Base-by-base conservation (phyloP, 106 monocot species). In the Posidonia australis region DNA sequence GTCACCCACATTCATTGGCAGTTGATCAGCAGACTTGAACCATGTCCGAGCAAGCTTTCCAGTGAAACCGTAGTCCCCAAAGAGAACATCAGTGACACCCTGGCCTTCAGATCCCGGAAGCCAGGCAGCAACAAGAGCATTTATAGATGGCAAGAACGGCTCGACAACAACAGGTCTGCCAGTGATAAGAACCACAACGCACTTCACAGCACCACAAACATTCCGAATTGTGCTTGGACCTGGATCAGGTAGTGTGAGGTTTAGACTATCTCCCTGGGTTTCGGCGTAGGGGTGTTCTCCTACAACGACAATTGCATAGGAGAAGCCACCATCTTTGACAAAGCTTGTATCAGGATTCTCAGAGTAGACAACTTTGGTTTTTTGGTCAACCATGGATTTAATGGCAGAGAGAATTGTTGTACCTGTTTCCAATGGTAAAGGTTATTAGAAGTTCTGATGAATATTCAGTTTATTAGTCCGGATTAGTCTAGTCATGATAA, bases 321-420 rank as follows among this genome's bases (percentile, higher is more conserved):
- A 78, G 71, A 83, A 78, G 10, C 49, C 53, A 31, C 41, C 42
- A 31, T 62, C 30, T 53, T 68, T 63, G 19, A 83, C 65, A n/a
- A 72, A 71, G 25, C 10, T 29, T 0, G 58, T 0, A 16, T 79
- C 59, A 26, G 87, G 83, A 27, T 76, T 81, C 67, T 83, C 77
- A 4, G 77, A 76, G 60, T 56, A 87, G 41, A 83, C 51, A 0
- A 87, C 87, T n/a, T 70, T 20, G 36, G 87, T 83, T 24, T 69
- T 10, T 6, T 58, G 83, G 60, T 83, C 80, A 3, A 83, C 83
- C 0, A 83, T 62, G 10, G 83, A 72, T 66, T 70, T 87, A 11
- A 83, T 57, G 10, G 83, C 83, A 10, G 65, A 59, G 18, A 87
- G 83, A 53, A 83, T 83, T 24, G 87, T 87, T 23, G 83, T 83